phyloP scores from a whole-genome alignment of 2,329 filamentous ascomycete genomes.

The Dactylellina haptotyla region DNA sequence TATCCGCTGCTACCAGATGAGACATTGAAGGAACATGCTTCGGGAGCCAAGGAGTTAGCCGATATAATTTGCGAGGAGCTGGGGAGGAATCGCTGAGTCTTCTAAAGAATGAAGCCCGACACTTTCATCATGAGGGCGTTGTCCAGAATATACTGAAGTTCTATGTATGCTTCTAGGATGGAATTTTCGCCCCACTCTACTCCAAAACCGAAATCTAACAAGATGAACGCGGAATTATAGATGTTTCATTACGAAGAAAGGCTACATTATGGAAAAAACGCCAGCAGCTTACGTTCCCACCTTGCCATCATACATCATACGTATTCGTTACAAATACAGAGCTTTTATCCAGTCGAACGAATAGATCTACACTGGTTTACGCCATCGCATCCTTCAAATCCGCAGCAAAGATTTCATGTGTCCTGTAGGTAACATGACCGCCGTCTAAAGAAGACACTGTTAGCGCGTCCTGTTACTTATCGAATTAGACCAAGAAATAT shows the following conservation, averaged over 20 bases:
- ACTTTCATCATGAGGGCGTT: neutral
- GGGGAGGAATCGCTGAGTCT: slow-evolving; percentile 16
- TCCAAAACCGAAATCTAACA: too few relatives aligned
- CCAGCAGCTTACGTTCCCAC: too few relatives aligned
- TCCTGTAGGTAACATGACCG: slow-evolving; percentile 28
- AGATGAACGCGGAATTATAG: too few relatives aligned
- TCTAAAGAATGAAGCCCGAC: neutral
- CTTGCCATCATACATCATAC: too few relatives aligned
- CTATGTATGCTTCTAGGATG: too few relatives aligned
- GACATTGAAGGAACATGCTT: slow-evolving; percentile 20
- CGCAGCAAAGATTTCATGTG: slow-evolving; percentile 33
- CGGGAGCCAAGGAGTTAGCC: slow-evolving; percentile 16
- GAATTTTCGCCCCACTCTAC: too few relatives aligned
- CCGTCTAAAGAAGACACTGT: slow-evolving; percentile 15
- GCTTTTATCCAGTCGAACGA: neutral
- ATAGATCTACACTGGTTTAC: neutral
- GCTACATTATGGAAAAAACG: too few relatives aligned
- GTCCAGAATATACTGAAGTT: too few relatives aligned
- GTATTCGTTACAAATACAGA: neutral
- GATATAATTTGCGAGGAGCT: slow-evolving; percentile 33
- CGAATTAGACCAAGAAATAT: neutral
- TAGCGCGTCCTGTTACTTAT: neutral
- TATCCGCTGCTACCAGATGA: slow-evolving; percentile 29
- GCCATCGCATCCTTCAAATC: slow-evolving; percentile 38
- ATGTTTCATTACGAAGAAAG: too few relatives aligned